A percentile compares a stretch with the other conserved stretches of the same genome.
These are phyloP conservation scores for Epichloe typhina DNA, from an alignment of 2,329 filamentous ascomycete species.

Conservation along the genomic window DNA sequence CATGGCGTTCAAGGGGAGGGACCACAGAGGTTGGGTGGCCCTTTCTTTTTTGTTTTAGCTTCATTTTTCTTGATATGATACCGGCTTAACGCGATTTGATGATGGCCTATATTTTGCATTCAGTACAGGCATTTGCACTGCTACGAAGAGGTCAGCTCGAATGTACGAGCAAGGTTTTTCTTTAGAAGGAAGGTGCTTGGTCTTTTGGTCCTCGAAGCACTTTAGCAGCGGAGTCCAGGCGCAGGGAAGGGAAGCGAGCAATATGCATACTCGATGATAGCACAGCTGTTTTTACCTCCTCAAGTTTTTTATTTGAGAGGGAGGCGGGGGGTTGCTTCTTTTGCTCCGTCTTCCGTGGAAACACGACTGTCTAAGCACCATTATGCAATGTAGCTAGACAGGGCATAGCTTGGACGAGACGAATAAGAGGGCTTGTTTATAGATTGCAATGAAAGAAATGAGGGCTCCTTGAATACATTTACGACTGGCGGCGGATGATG, in stretches of 20 bases:
- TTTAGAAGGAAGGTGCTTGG: neutral
- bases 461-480: neutral
- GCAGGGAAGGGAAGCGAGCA: neutral
- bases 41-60: neutral
- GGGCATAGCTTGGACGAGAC: neutral
- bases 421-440: neutral
- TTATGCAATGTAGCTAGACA: neutral
- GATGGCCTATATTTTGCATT: no score
- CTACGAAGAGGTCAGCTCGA: neutral
- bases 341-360: neutral
- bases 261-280: neutral
- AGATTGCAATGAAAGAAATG: neutral
- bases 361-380: neutral
- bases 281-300: neutral
- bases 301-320: neutral
- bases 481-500: no score
- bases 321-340: neutral
- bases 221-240: conserved; percentile 4
- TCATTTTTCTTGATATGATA: neutral
- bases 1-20: neutral
- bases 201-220: neutral
- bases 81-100: neutral
- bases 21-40: neutral
- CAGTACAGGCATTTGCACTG: neutral
- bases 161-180: neutral